Evolutionary conservation across 2,329 filamentous ascomycete genomes (phyloP), one percentile per base, ranked within the genome.

Genomic region (Aureobasidium mangrovei): DNA sequence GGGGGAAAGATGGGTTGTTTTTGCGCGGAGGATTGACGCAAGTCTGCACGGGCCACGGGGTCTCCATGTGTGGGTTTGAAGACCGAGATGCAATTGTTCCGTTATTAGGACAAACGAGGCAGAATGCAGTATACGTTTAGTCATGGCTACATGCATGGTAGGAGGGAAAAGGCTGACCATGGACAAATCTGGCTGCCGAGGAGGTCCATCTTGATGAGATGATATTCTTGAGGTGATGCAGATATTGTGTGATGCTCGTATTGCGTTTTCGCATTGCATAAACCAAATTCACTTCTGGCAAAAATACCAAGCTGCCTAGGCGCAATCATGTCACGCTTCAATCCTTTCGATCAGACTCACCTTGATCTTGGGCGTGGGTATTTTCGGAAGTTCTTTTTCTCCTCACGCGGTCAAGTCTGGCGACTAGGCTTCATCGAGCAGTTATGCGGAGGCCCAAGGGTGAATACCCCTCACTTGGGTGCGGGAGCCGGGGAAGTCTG

Each of bases 381-480:
- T 18, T 18, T 18, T 18, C 18, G 18, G 18, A 18, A 18, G 18
- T 18, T 18, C 18, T 18, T 18, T 18, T 18, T 18, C 18, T 18
- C 18, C 18, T 18, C 18, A 18, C 18, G 18, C 18, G 18, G 18
- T 18, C 18, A 18, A 18, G 18, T 18, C 18, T 18, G 18, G 18
- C 18, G 18, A 18, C 18, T 18, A 18, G 18, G 18, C 18, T 35
- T 35, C 32, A 35, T 7, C 32, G 10, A 35, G 18, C 32, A 35
- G 32, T 35, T 35, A 35, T 12, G 32, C 32, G 10, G 32, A 12
- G 32, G 32, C 32, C 10, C 32, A 35, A 12, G 10, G 32, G 32
- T 35, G 10, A 35, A 35, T 42, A 44, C 49, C 49, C 49, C 49
- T 53, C 49, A 53, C 49, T 44, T 53, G 9, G 26, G 39, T 10